These are phyloP conservation scores for Cudoniella acicularis DNA, from an alignment of 495 filamentous ascomycete species.

Conservation along the genomic window DNA sequence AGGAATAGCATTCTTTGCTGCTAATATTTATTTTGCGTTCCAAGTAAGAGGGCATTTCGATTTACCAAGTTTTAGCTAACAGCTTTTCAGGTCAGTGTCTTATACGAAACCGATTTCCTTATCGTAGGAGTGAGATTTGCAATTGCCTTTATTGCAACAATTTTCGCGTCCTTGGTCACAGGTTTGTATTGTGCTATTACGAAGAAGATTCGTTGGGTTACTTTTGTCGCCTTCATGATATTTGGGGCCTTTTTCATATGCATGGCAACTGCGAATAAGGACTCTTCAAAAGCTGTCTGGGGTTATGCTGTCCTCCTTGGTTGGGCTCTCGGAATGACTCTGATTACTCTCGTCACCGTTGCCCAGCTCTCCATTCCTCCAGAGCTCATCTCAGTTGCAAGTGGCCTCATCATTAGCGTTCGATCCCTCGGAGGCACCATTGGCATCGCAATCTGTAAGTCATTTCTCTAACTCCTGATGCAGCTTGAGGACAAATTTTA, in stretches of 20 bases:
- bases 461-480: no score
- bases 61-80: neutral
- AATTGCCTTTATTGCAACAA: slow-evolving; percentile 22
- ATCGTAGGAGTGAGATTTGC: slow-evolving; percentile 24
- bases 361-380: slow-evolving; percentile 33
- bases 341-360: slow-evolving; percentile 28
- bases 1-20: slow-evolving; percentile 34
- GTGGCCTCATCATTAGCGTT: slow-evolving; percentile 31
- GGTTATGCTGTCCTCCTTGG: slow-evolving; percentile 32
- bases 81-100: slow-evolving; percentile 12
- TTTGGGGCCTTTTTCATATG: slow-evolving; percentile 26
- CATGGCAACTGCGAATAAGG: slow-evolving; percentile 27
- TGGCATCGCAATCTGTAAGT: slow-evolving; percentile 33
- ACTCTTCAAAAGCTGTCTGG: slow-evolving; percentile 23
- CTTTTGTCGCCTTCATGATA: slow-evolving; percentile 24
- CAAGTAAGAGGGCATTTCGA: slow-evolving; percentile 6
- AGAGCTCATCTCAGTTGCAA: slow-evolving; percentile 31
- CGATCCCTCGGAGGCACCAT: slow-evolving; percentile 31
- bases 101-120: slow-evolving; percentile 30
- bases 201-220: slow-evolving; percentile 18
- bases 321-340: slow-evolving; percentile 25
- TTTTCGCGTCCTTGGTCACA: slow-evolving; percentile 16
- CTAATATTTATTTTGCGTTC: slow-evolving; percentile 36
- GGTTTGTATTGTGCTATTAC: slow-evolving; percentile 27
- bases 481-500: no score